Base-by-base conservation (phyloP, 345 rosid species). In the Trapa bicornis region DNA sequence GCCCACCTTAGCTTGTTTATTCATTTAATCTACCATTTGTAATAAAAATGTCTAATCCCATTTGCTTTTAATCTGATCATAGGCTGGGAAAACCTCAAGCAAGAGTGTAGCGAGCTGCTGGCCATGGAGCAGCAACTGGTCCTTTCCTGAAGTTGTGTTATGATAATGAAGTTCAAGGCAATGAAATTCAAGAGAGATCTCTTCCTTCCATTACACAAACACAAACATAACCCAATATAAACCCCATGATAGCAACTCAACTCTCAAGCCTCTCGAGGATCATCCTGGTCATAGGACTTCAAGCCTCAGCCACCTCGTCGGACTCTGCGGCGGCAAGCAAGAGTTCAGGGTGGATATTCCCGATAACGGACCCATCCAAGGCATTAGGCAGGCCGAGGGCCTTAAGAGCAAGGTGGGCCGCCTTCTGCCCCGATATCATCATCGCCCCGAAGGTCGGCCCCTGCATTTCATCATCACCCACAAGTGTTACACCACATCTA, bases 401-500 rank as follows among this genome's bases (percentile, higher is more conserved):
- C 75, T 81, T 88, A 67, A 93, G 74, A 0, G 95, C 97, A 47
- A 89, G 84, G 47, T 91, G 99, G 8, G 85, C 99, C 0, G 97
- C 99, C 82, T 91, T 94, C 73, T 94, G 95, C 58, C 99, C 96
- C 0, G 96, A 94, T 43, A 93, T 84, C 97, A 88, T 91, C 99
- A 91, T 93, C 4, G 96, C 97, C 64, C 99, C 97, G 57, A 91
- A 94, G 0, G 99, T 91, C 62, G 97, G 99, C 39, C 99, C 97
- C 96, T 91, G 75, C 2, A 1, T 3, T 2, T n/a, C 56, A 37
- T 29, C 41, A 10, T 5, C 1, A 0, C 3, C 14, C 12, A 14
- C 17, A 10, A 29, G 29, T 22, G 29, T 22, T 22, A 22, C 29
- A 22, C 29, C 29, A 22, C 29, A 37, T 37, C 6, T 37, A 3